phyloP scores from a whole-genome alignment of 129 eudicot genomes.

The Centaurea solstitialis region DNA sequence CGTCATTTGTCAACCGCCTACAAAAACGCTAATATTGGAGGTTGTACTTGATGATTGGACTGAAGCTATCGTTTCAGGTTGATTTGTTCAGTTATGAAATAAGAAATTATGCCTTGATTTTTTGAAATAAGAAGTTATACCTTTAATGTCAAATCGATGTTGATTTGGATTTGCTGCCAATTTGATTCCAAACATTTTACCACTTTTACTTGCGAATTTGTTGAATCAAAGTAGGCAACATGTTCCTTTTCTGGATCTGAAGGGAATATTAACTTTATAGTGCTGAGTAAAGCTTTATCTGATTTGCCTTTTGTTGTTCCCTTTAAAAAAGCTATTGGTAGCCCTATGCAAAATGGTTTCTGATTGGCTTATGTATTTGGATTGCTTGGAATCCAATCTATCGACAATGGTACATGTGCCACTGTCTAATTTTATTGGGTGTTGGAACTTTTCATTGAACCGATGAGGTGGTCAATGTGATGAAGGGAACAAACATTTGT shows the following conservation, averaged over 20 bases:
- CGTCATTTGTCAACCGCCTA: conserved; percentile 23
- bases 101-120: not conserved
- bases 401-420: not conserved
- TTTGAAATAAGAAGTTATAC: not conserved
- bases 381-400: conserved; percentile 17
- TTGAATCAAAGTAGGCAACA: not conserved
- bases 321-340: not conserved
- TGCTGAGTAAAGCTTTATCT: conserved; percentile 9
- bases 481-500: conserved; percentile 8
- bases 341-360: not conserved
- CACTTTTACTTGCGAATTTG: not conserved
- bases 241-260: not conserved
- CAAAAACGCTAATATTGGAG: not conserved
- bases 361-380: not conserved
- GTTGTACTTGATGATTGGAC: not conserved
- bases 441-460: not conserved
- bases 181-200: not conserved
- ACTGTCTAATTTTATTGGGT: not conserved
- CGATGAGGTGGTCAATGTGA: not conserved
- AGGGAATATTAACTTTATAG: conserved; percentile 22
- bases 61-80: not conserved
- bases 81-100: not conserved
- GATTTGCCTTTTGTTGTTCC: conserved; percentile 19
- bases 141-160: not conserved
- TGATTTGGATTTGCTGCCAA: conserved; percentile 12